Percentiles rank a stretch among this genome's conserved stretches.
Conservation (phyloP, 805 yeast genomes). For the Saturnispora serradocipensis region DNA sequence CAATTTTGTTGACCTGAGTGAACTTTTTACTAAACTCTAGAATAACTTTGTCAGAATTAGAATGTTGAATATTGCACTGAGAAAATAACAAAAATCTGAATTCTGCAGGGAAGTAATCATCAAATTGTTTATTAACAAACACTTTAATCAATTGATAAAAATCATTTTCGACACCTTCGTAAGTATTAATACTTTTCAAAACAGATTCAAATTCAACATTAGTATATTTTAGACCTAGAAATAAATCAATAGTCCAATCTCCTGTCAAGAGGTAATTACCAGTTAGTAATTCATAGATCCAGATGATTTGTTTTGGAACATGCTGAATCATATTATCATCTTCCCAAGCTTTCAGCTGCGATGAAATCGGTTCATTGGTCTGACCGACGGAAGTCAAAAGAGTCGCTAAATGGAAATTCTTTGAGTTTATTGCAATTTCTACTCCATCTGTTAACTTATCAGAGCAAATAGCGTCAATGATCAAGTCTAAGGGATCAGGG, state of each 20-base stretch:
- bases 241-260: constrained; percentile 33
- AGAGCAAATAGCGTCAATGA: constrained; percentile 41
- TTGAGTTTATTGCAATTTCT: constrained; percentile 46
- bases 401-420: constrained; percentile 62
- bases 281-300: constrained; percentile 56
- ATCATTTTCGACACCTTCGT: constrained; percentile 7
- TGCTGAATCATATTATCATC: constrained; percentile 30
- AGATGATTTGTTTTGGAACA: constrained; percentile 47
- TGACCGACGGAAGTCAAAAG: constrained; percentile 65
- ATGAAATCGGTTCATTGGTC: constrained; percentile 50
- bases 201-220: constrained; percentile 28
- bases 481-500: constrained; percentile 37
- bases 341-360: constrained; percentile 63
- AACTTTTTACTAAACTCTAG: constrained; percentile 42
- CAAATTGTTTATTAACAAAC: background rate
- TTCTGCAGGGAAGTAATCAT: background rate
- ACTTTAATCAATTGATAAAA: background rate
- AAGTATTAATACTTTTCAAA: constrained; percentile 20
- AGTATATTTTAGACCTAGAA: constrained; percentile 52
- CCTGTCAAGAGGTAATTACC: constrained; percentile 30
- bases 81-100: background rate
- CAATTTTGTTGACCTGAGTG: constrained; percentile 36
- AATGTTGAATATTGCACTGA: constrained; percentile 8
- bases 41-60: constrained; percentile 16
- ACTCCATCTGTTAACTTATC: constrained; percentile 59